Evolutionary conservation across 2,329 filamentous ascomycete genomes (phyloP).

Genomic region (Teratosphaeria destructans): DNA sequence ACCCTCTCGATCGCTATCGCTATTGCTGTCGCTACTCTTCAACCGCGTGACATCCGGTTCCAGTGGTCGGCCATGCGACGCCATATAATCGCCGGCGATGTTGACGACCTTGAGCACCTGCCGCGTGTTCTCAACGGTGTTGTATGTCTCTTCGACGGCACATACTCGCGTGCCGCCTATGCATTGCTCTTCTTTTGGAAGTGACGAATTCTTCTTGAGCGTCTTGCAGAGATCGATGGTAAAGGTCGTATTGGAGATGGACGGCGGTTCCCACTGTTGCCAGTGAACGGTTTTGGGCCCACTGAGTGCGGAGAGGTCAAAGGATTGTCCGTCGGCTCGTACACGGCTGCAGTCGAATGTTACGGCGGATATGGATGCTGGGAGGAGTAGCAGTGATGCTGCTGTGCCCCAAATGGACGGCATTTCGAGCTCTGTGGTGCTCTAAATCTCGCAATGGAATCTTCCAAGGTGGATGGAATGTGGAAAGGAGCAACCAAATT

Average conservation of each 20-base stretch:
- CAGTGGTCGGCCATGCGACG: conserved; percentile 48
- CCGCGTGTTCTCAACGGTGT: conserved; percentile 29
- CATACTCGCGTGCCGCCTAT: conserved; percentile 61
- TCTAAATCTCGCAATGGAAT: no score
- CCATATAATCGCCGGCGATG: conserved; percentile 61
- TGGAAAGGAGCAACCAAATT: no score
- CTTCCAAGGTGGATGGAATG: no score
- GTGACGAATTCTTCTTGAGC: conserved; percentile 51
- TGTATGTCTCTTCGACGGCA: conserved; percentile 51
- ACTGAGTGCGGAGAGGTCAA: conserved; percentile 52
- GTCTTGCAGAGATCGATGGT: conserved; percentile 66
- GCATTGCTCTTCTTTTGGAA: conserved; percentile 49
- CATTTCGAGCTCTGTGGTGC: neutral
- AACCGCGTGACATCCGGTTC: conserved; percentile 58
- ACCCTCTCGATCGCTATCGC: conserved; percentile 60
- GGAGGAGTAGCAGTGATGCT: conserved; percentile 12
- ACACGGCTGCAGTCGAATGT: conserved; percentile 55
- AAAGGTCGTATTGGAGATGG: conserved; percentile 64
- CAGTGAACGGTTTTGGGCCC: conserved; percentile 61
- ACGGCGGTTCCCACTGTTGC: conserved; percentile 36
- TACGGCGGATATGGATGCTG: conserved; percentile 30
- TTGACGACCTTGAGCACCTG: conserved; percentile 45
- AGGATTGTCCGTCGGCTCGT: conserved; percentile 47
- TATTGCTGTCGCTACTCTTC: conserved; percentile 51
- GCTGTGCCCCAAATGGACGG: neutral